Evolutionary conservation across 192 early-diverging fungal species (phyloP).

Genomic region (Diversispora eburnea): DNA sequence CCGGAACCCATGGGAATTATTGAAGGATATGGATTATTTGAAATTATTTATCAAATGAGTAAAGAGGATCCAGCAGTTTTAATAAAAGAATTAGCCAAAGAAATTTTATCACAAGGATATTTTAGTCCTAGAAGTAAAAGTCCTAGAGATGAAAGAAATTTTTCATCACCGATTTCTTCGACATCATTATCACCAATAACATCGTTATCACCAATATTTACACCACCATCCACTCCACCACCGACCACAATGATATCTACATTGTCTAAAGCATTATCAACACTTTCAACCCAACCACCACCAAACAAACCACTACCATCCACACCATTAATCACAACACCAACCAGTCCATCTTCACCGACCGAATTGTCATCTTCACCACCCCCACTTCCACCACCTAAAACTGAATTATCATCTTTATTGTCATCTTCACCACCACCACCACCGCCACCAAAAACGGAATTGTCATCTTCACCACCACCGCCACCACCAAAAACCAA

Average conservation of each 20-base stretch:
- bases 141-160: constrained; percentile 4
- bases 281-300: no score
- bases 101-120: constrained; percentile 32
- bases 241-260: neutral
- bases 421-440: no score
- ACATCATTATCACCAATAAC: neutral
- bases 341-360: no score
- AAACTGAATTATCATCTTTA: no score
- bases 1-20: constrained; percentile 36
- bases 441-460: no score
- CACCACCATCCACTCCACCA: neutral
- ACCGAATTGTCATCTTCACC: no score
- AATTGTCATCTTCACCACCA: neutral
- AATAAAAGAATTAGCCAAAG: constrained; percentile 48
- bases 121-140: neutral
- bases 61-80: constrained; percentile 47
- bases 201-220: neutral
- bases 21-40: constrained; percentile 32
- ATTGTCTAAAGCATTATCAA: no score
- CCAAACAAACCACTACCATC: no score
- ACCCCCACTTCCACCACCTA: no score
- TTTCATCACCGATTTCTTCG: no score
- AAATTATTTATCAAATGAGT: constrained; percentile 35
- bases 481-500: no score
- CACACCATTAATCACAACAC: no score